Conservation (phyloP, 805 yeast genomes). For the Lachancea meyersii region DNA sequence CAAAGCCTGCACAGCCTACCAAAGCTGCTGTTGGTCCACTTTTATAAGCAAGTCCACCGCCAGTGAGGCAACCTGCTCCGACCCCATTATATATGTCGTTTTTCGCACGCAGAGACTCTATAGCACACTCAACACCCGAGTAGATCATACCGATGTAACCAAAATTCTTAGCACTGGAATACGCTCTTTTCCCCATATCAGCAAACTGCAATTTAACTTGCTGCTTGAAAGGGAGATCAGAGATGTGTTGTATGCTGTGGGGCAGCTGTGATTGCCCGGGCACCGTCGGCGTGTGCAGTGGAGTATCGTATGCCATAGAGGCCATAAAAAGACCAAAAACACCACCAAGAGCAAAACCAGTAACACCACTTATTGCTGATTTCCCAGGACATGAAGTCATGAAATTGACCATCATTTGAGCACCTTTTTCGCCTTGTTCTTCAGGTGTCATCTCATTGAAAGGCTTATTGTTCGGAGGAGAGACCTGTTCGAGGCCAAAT, state of each 20-base stretch:
- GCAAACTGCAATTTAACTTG: slow-evolving; percentile 86
- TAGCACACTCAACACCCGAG: slow-evolving; percentile 86
- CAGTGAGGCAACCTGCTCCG: slow-evolving; percentile 92
- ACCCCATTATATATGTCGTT: slow-evolving; percentile 90
- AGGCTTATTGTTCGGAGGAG: slow-evolving; percentile 41
- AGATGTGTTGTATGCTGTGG: slow-evolving; percentile 44
- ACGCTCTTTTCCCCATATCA: slow-evolving; percentile 90
- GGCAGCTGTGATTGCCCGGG: slow-evolving; percentile 12
- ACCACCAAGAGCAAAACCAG: slow-evolving; percentile 93
- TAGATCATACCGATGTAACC: slow-evolving; percentile 89
- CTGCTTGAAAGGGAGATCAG: slow-evolving; percentile 84
- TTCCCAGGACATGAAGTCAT: slow-evolving; percentile 96
- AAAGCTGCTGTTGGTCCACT: slow-evolving; percentile 91
- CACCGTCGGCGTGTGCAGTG: slow-evolving; percentile 31
- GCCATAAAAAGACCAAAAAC: slow-evolving; percentile 95
- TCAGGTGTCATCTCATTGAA: slow-evolving; percentile 75
- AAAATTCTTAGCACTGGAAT: slow-evolving; percentile 84
- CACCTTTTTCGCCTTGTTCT: slow-evolving; percentile 90
- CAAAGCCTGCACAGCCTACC: slow-evolving; percentile 95
- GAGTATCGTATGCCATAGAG: slow-evolving; percentile 41
- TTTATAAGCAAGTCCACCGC: slow-evolving; percentile 89
- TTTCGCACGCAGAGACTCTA: slow-evolving; percentile 81
- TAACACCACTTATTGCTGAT: slow-evolving; percentile 82
- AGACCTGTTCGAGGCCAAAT: slow-evolving; percentile 37
- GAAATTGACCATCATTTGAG: slow-evolving; percentile 70